Percentiles rank a stretch among this genome's conserved stretches.
phyloP scores from a whole-genome alignment of 2,329 filamentous ascomycete species.

The Aspergillus ochraceus region DNA sequence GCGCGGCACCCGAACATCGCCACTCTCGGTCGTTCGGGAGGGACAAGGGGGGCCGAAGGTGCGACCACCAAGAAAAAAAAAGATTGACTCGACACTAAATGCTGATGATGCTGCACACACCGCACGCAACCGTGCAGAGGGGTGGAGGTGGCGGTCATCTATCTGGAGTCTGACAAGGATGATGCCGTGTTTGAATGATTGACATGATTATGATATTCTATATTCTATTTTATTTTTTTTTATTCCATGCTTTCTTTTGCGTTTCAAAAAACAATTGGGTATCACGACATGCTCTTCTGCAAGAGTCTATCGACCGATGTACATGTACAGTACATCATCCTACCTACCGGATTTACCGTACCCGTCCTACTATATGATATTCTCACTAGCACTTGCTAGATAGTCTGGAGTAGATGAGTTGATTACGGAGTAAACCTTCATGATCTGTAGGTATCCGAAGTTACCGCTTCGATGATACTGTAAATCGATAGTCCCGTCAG shows the following conservation, averaged over 20 bases:
- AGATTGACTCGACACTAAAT: not conserved
- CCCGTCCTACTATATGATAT: not conserved
- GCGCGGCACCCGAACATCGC: constrained; percentile 1
- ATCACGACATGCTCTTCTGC: too few relatives aligned
- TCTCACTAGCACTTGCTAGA: not conserved
- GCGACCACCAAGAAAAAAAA: not conserved
- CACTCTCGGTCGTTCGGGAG: not conserved
- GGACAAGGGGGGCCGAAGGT: not conserved
- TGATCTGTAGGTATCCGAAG: not conserved
- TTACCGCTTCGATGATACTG: not conserved
- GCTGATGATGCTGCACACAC: not conserved
- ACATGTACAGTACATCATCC: not conserved
- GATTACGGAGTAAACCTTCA: not conserved
- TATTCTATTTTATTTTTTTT: not conserved
- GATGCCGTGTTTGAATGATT: not conserved
- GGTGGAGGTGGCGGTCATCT: not conserved
- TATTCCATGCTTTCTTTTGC: too few relatives aligned
- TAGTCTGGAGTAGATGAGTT: not conserved
- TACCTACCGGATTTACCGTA: not conserved
- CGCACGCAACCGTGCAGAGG: constrained; percentile 5
- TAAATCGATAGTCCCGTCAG: not conserved
- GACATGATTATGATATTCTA: not conserved
- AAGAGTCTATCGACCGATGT: not conserved
- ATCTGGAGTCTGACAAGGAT: not conserved
- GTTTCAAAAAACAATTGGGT: too few relatives aligned